Evolutionary conservation across 768 basidiomycete species (phyloP).

Genomic region (Trametes cubensis): DNA sequence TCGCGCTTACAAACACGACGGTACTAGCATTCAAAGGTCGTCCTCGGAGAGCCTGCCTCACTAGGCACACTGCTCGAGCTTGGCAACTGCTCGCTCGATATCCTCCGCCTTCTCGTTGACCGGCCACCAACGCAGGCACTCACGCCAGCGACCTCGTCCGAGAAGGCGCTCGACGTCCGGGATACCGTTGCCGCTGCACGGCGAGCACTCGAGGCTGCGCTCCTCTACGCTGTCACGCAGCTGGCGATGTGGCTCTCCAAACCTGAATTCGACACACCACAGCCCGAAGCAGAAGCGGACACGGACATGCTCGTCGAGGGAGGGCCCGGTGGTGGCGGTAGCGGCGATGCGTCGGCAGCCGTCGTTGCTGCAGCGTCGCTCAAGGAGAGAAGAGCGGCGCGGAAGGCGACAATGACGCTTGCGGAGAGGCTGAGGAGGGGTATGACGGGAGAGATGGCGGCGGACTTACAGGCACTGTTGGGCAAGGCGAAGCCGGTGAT

Average conservation of each 20-base stretch:
- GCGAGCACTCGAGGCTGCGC: constrained; percentile 65
- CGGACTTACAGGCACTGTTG: constrained; percentile 68
- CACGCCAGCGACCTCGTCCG: constrained; percentile 39
- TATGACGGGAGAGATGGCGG: constrained; percentile 80
- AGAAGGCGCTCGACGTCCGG: constrained; percentile 54
- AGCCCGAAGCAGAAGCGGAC: constrained; percentile 56
- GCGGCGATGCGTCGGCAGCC: neutral
- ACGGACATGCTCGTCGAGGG: constrained; percentile 29
- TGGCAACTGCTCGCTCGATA: constrained; percentile 74
- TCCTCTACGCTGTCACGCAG: constrained; percentile 75
- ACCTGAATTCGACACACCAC: constrained; percentile 61
- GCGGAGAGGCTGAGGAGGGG: constrained; percentile 71
- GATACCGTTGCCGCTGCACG: constrained; percentile 60
- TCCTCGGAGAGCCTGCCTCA: constrained; percentile 79
- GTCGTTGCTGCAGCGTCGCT: constrained; percentile 16
- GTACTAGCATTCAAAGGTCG: constrained; percentile 79
- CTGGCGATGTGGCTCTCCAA: constrained; percentile 78
- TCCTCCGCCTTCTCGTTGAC: constrained; percentile 66
- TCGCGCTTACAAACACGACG: constrained; percentile 15
- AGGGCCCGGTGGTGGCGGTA: neutral
- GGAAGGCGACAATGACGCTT: constrained; percentile 52
- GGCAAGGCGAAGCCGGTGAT: constrained; percentile 67
- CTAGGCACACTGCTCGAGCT: constrained; percentile 87
- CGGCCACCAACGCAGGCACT: constrained; percentile 62
- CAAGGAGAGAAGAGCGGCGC: constrained; percentile 46